Conservation (phyloP, 768 basidiomycete genomes). For the Amanita phalloides region DNA sequence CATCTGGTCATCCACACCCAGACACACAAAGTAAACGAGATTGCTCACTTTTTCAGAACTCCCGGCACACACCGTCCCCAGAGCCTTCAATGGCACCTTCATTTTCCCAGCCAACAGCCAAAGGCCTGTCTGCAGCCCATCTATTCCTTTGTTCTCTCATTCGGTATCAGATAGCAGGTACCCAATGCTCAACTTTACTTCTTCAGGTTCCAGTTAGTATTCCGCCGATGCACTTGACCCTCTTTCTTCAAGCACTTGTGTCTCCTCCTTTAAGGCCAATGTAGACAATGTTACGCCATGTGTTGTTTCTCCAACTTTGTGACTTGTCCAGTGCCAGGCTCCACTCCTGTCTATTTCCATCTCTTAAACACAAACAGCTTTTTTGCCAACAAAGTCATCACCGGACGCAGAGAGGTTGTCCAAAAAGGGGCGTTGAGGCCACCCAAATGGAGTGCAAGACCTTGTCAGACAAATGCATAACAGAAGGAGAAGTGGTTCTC, state of each 20-base stretch:
- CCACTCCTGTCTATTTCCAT: no score
- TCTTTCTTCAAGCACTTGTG: slow-evolving; percentile 5
- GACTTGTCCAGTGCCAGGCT: no score
- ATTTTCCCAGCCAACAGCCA: slow-evolving; percentile 48
- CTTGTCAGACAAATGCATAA: no score
- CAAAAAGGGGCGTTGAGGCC: no score
- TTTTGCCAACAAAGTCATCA: no score
- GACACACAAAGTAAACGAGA: background rate
- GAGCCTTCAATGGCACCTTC: slow-evolving; percentile 79
- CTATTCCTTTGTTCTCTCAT: slow-evolving; percentile 71
- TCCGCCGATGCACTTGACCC: background rate
- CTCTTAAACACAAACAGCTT: no score
- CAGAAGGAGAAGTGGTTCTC: no score
- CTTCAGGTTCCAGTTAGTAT: slow-evolving; percentile 21
- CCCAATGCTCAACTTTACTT: slow-evolving; percentile 66
- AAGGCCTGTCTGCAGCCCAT: slow-evolving; percentile 77
- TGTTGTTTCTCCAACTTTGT: no score
- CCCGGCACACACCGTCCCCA: slow-evolving; percentile 75
- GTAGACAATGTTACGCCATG: no score
- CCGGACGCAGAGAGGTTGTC: no score
- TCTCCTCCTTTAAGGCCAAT: slow-evolving; percentile 12
- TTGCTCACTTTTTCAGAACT: slow-evolving; percentile 70
- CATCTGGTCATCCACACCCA: background rate
- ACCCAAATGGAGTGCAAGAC: no score
- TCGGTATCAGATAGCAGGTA: slow-evolving; percentile 89